Conservation (phyloP, 1,284 basidiomycete species). For the Kwoniella shivajii region DNA sequence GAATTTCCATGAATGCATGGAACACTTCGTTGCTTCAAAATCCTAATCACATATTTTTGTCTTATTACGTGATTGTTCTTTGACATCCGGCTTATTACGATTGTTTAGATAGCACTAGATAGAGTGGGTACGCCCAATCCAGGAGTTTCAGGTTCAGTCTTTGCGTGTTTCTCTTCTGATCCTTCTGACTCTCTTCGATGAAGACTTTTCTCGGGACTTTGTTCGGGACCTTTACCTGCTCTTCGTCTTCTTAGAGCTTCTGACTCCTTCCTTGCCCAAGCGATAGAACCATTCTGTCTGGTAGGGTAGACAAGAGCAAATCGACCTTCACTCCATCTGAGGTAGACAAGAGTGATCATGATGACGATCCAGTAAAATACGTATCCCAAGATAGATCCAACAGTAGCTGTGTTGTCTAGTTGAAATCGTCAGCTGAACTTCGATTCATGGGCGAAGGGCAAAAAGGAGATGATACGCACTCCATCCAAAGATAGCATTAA, state of each 20-base stretch:
- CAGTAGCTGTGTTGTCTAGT: conserved; percentile 54
- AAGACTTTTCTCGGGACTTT: neutral
- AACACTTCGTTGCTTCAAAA: no score
- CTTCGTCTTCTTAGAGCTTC: conserved; percentile 1
- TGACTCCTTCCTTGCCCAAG: conserved; percentile 7
- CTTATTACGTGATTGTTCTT: no score
- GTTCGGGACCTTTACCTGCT: neutral
- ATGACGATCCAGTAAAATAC: conserved; percentile 79
- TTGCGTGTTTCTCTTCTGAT: neutral
- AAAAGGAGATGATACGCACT: conserved; percentile 9
- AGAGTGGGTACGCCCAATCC: neutral
- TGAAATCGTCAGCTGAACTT: neutral
- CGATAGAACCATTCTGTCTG: neutral
- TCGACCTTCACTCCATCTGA: conserved; percentile 66
- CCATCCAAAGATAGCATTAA: conserved; percentile 54
- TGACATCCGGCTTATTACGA: no score
- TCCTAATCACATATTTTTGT: no score
- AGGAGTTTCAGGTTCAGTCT: conserved; percentile 7
- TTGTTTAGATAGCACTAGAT: no score
- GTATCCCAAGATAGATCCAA: conserved; percentile 72
- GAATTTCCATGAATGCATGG: no score
- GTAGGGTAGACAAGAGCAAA: conserved; percentile 40
- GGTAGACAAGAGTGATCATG: conserved; percentile 63
- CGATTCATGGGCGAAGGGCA: neutral
- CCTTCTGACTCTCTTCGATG: neutral